Conservation (phyloP, 257 asterid species). For the Solanum piurae region DNA sequence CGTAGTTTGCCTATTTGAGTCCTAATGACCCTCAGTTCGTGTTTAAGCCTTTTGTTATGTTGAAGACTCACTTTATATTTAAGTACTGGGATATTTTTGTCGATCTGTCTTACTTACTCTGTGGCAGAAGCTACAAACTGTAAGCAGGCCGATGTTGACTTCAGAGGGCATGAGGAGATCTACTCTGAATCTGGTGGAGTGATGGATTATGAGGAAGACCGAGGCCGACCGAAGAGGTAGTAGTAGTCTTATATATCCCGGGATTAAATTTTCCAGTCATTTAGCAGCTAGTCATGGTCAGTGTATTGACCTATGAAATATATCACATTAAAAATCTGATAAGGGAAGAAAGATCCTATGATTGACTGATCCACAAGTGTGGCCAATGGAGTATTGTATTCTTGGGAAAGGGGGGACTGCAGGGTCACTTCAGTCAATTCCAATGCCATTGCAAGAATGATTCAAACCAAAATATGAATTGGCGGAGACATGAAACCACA, state of each 20-base stretch:
- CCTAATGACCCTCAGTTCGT: neutral
- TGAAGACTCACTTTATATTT: constrained; percentile 16
- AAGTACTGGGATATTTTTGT: constrained; percentile 48
- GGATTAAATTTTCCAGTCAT: constrained; percentile 3
- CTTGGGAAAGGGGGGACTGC: neutral
- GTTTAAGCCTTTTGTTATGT: neutral
- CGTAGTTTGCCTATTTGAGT: neutral
- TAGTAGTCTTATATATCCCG: neutral
- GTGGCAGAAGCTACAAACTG: constrained; percentile 95
- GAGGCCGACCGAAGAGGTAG: constrained; percentile 89
- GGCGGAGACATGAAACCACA: neutral
- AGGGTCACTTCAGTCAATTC: neutral
- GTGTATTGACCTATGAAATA: neutral
- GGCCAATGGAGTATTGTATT: neutral
- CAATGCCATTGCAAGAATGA: neutral
- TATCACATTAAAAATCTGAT: neutral
- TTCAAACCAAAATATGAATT: neutral
- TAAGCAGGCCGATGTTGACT: constrained; percentile 79
- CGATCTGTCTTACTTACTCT: constrained; percentile 87
- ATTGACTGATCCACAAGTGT: neutral
- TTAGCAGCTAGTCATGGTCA: constrained; percentile 1
- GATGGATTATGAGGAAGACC: constrained; percentile 93
- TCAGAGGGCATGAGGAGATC: constrained; percentile 86
- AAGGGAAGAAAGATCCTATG: neutral
- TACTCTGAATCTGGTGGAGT: constrained; percentile 89